phyloP scores from a whole-genome alignment of 2,329 filamentous ascomycete genomes.

The Pleomassaria siparia region DNA sequence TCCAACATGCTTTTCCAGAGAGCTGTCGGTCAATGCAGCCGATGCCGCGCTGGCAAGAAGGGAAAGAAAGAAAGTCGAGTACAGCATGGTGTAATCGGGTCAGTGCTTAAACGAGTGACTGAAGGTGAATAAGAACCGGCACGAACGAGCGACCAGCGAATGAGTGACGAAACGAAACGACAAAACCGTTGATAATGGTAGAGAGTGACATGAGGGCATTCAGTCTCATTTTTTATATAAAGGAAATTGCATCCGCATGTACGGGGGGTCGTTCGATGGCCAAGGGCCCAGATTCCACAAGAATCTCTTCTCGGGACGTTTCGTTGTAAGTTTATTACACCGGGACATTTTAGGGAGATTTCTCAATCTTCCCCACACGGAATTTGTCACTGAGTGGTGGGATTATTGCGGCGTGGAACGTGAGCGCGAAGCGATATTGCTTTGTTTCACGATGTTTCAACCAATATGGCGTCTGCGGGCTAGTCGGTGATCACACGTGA shows the following conservation, averaged over 20 bases:
- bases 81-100: conserved; percentile 32
- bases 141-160: conserved; percentile 38
- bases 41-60: conserved; percentile 36
- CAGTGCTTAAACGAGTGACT: conserved; percentile 29
- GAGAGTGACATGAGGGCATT: conserved; percentile 9
- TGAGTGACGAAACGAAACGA: conserved; percentile 24
- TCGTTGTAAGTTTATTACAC: conserved; percentile 13
- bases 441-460: conserved; percentile 31
- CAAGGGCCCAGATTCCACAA: conserved; percentile 6
- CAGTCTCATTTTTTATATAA: conserved; percentile 6
- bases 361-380: conserved; percentile 12
- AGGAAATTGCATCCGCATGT: conserved; percentile 17
- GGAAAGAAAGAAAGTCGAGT: conserved; percentile 34
- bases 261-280: conserved; percentile 7
- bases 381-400: conserved; percentile 19
- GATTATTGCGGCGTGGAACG: conserved; percentile 5
- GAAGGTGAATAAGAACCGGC: conserved; percentile 19
- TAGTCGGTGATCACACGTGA: conserved; percentile 21
- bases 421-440: conserved; percentile 22
- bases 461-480: conserved; percentile 18
- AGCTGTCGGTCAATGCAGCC: conserved; percentile 45
- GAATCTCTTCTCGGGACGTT: conserved; percentile 12
- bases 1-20: conserved; percentile 46
- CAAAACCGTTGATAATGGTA: conserved; percentile 26
- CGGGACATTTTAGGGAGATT: conserved; percentile 13